Percentiles rank a stretch among this genome's conserved stretches.
These are phyloP conservation scores for Trametes pubescens DNA, from an alignment of 1,284 basidiomycete species.

Conservation along the genomic window DNA sequence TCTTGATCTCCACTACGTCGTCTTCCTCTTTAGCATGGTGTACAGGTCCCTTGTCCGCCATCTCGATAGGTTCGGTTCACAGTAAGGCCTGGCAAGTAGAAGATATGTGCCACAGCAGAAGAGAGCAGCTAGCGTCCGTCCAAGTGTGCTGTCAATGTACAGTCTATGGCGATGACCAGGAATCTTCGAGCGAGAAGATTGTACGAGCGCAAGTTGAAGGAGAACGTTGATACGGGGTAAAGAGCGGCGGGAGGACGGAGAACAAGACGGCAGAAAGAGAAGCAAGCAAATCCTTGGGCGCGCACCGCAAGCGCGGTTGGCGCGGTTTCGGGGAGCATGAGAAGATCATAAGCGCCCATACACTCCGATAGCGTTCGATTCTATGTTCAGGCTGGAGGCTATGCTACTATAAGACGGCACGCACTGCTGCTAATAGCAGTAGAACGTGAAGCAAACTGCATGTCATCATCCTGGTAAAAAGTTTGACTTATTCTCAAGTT, in stretches of 20 bases:
- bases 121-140: conserved; percentile 6
- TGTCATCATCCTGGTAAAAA: no score
- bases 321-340: conserved; percentile 9
- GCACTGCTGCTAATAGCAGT: no score
- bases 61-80: not conserved
- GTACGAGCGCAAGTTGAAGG: not conserved
- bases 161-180: not conserved
- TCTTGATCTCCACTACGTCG: conserved; percentile 70
- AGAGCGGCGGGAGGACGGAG: conserved; percentile 12
- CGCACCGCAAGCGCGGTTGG: not conserved
- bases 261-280: not conserved
- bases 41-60: conserved; percentile 24
- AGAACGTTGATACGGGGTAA: not conserved
- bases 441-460: no score
- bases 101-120: conserved; percentile 1
- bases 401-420: no score
- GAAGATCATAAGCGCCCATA: conserved; percentile 11
- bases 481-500: no score
- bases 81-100: not conserved
- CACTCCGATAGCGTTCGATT: not conserved
- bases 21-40: conserved; percentile 40
- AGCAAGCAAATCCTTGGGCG: not conserved
- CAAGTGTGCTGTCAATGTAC: not conserved
- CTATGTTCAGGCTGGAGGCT: no score
- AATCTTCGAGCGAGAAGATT: no score